phyloP scores from a whole-genome alignment of 257 asterid genomes.

The Knoxia roxburghii region DNA sequence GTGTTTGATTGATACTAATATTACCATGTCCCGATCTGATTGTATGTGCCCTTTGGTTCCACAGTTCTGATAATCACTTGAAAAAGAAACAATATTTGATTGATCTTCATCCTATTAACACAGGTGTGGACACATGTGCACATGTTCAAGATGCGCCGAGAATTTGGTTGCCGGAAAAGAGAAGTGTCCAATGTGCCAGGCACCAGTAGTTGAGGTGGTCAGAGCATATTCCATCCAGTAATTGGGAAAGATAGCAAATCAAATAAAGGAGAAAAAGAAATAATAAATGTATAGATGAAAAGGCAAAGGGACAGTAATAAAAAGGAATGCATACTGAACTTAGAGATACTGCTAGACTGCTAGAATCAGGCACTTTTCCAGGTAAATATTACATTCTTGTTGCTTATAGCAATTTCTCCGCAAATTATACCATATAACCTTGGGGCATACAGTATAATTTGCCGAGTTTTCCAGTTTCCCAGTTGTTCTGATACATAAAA shows the following conservation, averaged over 20 bases:
- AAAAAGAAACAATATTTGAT: background rate
- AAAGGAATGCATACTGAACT: background rate
- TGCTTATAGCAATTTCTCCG: background rate
- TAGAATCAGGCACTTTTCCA: conserved; percentile 1
- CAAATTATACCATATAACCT: no score
- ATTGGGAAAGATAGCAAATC: conserved; percentile 6
- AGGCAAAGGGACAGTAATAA: background rate
- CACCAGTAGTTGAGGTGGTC: conserved; percentile 74
- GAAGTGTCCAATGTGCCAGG: conserved; percentile 85
- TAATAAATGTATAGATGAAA: conserved; percentile 4
- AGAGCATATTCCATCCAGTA: conserved; percentile 62
- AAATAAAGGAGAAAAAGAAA: conserved; percentile 4
- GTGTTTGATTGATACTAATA: background rate
- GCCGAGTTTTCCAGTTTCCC: no score
- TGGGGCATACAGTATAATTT: no score
- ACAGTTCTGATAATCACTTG: background rate
- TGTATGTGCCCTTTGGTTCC: no score
- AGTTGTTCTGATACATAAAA: no score
- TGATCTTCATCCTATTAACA: background rate
- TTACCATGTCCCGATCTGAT: background rate
- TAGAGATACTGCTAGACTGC: conserved; percentile 8
- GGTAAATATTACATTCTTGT: conserved; percentile 9
- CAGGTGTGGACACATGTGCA: conserved; percentile 98
- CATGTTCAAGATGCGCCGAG: conserved; percentile 78
- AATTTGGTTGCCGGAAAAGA: conserved; percentile 41